Conservation (phyloP, 805 yeast species). For the Ogataea pini region DNA sequence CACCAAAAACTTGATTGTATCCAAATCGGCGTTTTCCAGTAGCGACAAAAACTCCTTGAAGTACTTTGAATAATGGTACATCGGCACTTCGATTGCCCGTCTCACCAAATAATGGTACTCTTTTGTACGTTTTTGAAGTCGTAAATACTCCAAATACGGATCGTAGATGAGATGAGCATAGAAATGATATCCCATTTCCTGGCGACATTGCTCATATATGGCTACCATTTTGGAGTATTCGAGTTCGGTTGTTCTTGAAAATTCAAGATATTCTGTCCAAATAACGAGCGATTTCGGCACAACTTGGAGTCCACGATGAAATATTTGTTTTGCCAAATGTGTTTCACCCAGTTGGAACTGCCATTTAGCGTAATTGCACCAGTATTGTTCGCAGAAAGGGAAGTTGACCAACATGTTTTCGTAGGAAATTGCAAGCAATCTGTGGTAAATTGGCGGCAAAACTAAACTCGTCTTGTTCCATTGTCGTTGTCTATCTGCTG, state of each 20-base stretch:
- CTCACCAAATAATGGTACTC: constrained; percentile 47
- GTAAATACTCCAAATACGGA: constrained; percentile 46
- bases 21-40: constrained; percentile 36
- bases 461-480: constrained; percentile 2
- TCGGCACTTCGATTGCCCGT: constrained; percentile 54
- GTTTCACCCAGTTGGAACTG: constrained; percentile 48
- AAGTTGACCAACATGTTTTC: constrained; percentile 45
- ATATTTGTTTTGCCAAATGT: constrained; percentile 38
- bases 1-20: constrained; percentile 29
- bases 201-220: constrained; percentile 49
- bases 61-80: constrained; percentile 52
- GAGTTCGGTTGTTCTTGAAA: constrained; percentile 35
- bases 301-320: constrained; percentile 39
- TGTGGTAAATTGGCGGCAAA: constrained; percentile 26
- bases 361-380: constrained; percentile 56
- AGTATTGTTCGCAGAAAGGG: constrained; percentile 54
- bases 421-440: constrained; percentile 41
- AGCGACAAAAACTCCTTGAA: constrained; percentile 40
- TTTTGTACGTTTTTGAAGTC: constrained; percentile 26
- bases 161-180: constrained; percentile 53
- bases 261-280: constrained; percentile 52
- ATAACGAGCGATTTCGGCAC: constrained; percentile 47
- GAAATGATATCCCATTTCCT: constrained; percentile 52
- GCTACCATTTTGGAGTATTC: constrained; percentile 35
- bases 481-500: constrained; percentile 12